Evolutionary conservation across 2,329 filamentous ascomycete species (phyloP), one percentile per base, ranked within the genome.

Genomic region (Trichothecium roseum): DNA sequence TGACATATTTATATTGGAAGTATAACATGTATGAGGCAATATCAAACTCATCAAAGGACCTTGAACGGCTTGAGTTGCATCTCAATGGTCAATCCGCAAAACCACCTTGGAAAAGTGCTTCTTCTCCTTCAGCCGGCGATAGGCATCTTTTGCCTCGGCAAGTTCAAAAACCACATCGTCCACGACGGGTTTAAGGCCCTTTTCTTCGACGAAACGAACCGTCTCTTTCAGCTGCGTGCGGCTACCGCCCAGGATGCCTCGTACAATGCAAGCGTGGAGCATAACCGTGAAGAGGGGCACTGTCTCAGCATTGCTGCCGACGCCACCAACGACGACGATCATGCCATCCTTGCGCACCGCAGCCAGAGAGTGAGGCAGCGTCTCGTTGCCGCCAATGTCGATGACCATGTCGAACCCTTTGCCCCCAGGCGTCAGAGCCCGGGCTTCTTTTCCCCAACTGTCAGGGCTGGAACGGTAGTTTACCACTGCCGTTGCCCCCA

Each of bases 381-480:
- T 81, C 15, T 62, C 66, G 1, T 72, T 62, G 0, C 79, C 79
- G 9, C 74, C 79, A 14, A 82, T 70, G 45, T 84, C 80, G 29
- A 81, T 48, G 28, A 83, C 59, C 41, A 77, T 64, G 45, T 81
- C 69, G 8, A 79, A 70, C 13, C 80, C 80, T 2, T 45, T 47
- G 2, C 62, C 61, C 1, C 59, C 52, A 0, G 57, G 56, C 1
- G 60, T 64, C 0, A 70, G 62, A 0, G 65, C 68, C 9, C 67
- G 51, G 6, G 75, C 76, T 18, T 66, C 65, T 3, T 62, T 54
- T 13, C 77, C 72, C 78, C 78, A 83, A 4, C 34, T 34, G 34
- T 72, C 64, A 0, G 67, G 55, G 10, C 63, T 63, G 0, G 52
- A 62, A 39, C 65, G 69, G 53, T 82, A 82, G 54, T 81, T 80